Conservation (phyloP, 2,329 filamentous ascomycete genomes). For the Diaporthe sp. region DNA sequence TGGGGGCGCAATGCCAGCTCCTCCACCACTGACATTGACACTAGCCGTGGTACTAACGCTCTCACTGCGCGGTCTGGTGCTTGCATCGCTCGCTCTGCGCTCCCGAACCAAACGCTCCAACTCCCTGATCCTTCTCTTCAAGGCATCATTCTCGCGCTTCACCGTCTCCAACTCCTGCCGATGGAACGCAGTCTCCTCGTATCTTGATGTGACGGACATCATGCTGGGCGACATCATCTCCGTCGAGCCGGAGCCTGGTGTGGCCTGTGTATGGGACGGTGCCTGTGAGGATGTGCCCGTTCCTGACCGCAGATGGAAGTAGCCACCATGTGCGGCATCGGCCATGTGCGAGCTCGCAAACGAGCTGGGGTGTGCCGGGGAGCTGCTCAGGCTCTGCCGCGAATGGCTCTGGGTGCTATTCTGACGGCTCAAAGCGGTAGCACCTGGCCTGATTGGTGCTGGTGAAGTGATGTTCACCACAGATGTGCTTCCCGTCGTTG, state of each 20-base stretch:
- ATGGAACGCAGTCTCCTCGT: conserved; percentile 73
- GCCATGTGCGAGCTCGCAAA: conserved; percentile 60
- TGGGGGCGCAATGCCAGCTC: conserved; percentile 61
- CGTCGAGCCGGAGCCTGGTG: conserved; percentile 52
- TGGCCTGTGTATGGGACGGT: conserved; percentile 55
- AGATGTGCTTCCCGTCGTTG: conserved; percentile 54
- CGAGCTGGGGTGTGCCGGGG: conserved; percentile 60
- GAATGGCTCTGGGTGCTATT: conserved; percentile 63
- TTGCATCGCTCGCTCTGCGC: conserved; percentile 60
- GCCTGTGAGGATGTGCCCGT: conserved; percentile 47
- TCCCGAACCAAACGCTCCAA: conserved; percentile 69
- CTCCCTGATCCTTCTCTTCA: conserved; percentile 73
- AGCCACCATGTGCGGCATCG: conserved; percentile 50
- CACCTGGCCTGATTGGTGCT: conserved; percentile 55
- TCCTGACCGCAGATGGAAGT: conserved; percentile 48
- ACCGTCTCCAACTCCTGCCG: conserved; percentile 71
- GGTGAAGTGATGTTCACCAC: conserved; percentile 60
- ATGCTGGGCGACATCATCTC: conserved; percentile 65
- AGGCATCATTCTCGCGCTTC: conserved; percentile 73
- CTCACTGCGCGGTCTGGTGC: conserved; percentile 58
- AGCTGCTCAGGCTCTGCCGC: conserved; percentile 64
- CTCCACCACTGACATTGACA: conserved; percentile 48
- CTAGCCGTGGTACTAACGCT: conserved; percentile 50
- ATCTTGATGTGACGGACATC: conserved; percentile 68
- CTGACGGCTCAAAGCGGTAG: conserved; percentile 63